phyloP scores from a whole-genome alignment of 129 eudicot genomes.

The Pseudognaphalium luteoalbum region DNA sequence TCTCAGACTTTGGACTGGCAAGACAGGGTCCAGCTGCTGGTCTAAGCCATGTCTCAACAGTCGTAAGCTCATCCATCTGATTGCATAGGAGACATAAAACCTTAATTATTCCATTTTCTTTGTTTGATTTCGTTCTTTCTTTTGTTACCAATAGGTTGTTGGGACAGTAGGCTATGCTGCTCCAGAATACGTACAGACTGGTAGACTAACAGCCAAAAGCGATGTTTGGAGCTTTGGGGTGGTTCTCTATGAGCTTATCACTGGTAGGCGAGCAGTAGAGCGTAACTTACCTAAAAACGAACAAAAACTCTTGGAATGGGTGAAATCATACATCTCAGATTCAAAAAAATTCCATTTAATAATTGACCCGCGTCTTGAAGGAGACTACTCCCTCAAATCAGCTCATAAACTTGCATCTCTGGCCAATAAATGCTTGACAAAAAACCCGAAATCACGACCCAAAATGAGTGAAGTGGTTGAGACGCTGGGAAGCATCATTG shows the following conservation, averaged over 20 bases:
- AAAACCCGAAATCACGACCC: slow-evolving; percentile 72
- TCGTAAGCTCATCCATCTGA: slow-evolving; percentile 45
- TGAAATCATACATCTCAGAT: slow-evolving; percentile 74
- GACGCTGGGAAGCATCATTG: slow-evolving; percentile 60
- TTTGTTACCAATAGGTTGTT: slow-evolving; percentile 51
- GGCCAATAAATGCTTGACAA: slow-evolving; percentile 79
- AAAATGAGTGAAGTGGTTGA: slow-evolving; percentile 85
- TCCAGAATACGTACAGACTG: slow-evolving; percentile 83
- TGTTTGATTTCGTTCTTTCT: neutral
- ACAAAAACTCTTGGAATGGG: slow-evolving; percentile 89
- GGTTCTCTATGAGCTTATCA: slow-evolving; percentile 76
- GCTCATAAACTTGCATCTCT: slow-evolving; percentile 68
- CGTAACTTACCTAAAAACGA: slow-evolving; percentile 77
- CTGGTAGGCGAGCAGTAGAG: slow-evolving; percentile 83
- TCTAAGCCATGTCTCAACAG: slow-evolving; percentile 71
- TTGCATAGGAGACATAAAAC: neutral
- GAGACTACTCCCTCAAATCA: slow-evolving; percentile 57
- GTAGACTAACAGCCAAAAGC: slow-evolving; percentile 76
- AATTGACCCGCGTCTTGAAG: slow-evolving; percentile 61
- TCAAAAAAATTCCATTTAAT: slow-evolving; percentile 69
- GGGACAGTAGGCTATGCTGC: slow-evolving; percentile 95
- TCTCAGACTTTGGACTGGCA: slow-evolving; percentile 91
- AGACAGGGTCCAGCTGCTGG: slow-evolving; percentile 92
- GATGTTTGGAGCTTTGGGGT: slow-evolving; percentile 98
- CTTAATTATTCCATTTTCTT: neutral